Base-by-base conservation (phyloP, 2,329 filamentous ascomycete species). In the Botrytis porri region DNA sequence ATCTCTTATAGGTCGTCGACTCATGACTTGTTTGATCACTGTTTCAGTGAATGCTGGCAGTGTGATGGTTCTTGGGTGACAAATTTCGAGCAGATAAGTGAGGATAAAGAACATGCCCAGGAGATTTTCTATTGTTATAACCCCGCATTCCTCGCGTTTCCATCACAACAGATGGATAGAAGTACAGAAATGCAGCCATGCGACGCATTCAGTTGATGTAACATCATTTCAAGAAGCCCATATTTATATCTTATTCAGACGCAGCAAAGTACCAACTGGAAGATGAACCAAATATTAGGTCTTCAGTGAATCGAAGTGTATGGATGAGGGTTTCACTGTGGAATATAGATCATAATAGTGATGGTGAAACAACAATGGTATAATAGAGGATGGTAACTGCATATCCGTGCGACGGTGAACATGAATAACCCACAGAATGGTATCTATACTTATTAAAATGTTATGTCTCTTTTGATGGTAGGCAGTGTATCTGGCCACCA, bases 61-160 rank as follows among this genome's bases (percentile, higher is more conserved):
- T 43, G 37, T 16, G 25, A 25, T n/a, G 4, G 7, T n/a, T 35
- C 8, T 35, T 54, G 35, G 4, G 37, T 41, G n/a, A 7, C 16
- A 71, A 14, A 29, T 29, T 20, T 29, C 9, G 16, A 25, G n/a
- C 4, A 1, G 2, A 39, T 39, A 10, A 14, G 35, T 39, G 18
- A 39, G 8, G 35, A 48, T 51, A 37, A 43, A 51, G 14, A 41
- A 70, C 9, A 37, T 1, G 60, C 14, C 10, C 8, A 14, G 43
- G 6, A 10, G 4, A 18, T 29, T 45, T 5, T 20, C 54, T 32
- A 9, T 70, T 39, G 41, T 60, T 63, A 29, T 41, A 54, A 37
- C 43, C 69, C 69, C 59, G 32, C 69, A 71, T 71, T 71, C 69
- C 69, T 71, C 69, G 10, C 7, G 4, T 29, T 51, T 25, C 20